Percentiles rank a stretch among this genome's conserved stretches.
phyloP scores from a whole-genome alignment of 768 basidiomycete genomes.

The Naganishia vaughanmartiniae region DNA sequence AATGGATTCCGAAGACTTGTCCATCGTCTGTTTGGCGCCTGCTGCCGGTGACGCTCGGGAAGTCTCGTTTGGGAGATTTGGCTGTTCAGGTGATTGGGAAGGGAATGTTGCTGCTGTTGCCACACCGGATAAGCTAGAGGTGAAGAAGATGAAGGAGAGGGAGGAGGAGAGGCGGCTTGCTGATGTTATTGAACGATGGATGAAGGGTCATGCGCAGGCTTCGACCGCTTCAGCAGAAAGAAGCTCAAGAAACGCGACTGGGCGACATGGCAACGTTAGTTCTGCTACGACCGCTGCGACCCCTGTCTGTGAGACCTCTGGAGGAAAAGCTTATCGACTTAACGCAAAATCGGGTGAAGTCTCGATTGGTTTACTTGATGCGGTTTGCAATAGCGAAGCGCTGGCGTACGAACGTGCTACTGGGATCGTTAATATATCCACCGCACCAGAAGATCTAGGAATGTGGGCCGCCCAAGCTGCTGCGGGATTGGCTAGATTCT shows the following conservation, averaged over 20 bases:
- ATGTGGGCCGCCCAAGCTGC: background rate
- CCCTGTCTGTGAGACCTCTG: background rate
- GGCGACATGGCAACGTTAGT: background rate
- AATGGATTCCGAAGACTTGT: slow-evolving; percentile 13
- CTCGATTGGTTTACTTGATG: slow-evolving; percentile 9
- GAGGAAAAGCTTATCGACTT: background rate
- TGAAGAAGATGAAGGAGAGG: too few species aligned
- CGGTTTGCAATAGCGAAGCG: slow-evolving; percentile 4
- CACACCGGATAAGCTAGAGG: background rate
- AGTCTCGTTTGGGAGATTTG: background rate
- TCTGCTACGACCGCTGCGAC: background rate
- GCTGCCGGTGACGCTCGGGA: background rate
- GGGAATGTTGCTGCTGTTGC: background rate
- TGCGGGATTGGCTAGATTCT: background rate
- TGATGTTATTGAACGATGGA: slow-evolving; percentile 14
- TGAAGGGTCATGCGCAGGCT: background rate
- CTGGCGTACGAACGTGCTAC: background rate
- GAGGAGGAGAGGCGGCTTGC: background rate
- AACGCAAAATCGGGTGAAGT: background rate
- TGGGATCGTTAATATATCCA: background rate
- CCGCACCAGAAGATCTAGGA: background rate
- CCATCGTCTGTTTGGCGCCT: slow-evolving; percentile 2
- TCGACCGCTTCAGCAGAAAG: background rate
- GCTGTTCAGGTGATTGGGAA: background rate
- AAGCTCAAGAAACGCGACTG: background rate